phyloP scores from a whole-genome alignment of 176 grass and related monocot genomes.

The Cenchrus fungigraminus region DNA sequence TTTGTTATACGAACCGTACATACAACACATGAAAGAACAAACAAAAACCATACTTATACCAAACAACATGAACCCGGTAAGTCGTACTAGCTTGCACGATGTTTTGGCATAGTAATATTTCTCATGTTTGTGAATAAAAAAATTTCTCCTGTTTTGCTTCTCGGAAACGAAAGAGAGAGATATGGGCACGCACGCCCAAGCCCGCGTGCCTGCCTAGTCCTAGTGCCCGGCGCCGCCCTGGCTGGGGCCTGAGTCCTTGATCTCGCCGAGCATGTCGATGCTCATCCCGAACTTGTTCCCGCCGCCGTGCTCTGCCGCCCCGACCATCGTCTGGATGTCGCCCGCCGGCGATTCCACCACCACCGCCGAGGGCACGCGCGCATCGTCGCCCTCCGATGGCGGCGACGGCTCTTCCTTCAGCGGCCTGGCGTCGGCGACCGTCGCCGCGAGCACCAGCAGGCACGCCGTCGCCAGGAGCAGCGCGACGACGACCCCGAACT shows the following conservation, averaged over 20 bases:
- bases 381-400: not conserved
- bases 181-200: no score
- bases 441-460: not conserved
- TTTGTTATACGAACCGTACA: no score
- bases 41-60: no score
- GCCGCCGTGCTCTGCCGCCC: not conserved
- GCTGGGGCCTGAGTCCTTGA: constrained; percentile 58
- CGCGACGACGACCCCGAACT: not conserved
- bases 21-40: no score
- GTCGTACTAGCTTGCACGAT: no score
- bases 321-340: constrained; percentile 4
- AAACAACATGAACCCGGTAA: no score
- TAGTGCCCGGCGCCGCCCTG: constrained; percentile 50
- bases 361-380: not conserved
- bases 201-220: not conserved
- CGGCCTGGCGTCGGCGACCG: constrained; percentile 7
- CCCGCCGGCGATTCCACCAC: constrained; percentile 20
- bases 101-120: no score
- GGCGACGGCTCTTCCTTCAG: not conserved
- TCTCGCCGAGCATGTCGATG: constrained; percentile 43
- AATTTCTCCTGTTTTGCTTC: no score
- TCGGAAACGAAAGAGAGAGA: no score
- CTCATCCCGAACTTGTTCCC: not conserved
- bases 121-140: no score
- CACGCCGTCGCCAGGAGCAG: constrained; percentile 6